Percentiles rank a stretch among this genome's conserved stretches.
Conservation (phyloP, 2,329 filamentous ascomycete genomes). For the Fusarium palustre region DNA sequence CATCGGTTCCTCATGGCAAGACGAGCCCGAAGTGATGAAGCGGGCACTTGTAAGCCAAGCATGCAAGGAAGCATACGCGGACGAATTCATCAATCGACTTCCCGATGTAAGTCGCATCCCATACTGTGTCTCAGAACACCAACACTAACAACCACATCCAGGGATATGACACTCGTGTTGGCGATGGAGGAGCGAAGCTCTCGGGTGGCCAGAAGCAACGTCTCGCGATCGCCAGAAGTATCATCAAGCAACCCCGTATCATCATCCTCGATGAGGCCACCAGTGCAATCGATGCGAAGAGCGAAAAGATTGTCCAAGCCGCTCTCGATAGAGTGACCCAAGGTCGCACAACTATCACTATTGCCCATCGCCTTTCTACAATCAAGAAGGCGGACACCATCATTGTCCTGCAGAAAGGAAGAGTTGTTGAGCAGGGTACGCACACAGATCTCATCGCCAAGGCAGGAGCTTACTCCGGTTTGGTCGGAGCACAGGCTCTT, state of each 20-base stretch:
- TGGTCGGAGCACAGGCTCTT: constrained; percentile 45
- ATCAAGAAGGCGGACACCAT: constrained; percentile 74
- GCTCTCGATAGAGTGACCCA: constrained; percentile 54
- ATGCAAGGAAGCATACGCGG: constrained; percentile 63
- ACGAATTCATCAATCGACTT: constrained; percentile 64
- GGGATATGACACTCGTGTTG: constrained; percentile 60
- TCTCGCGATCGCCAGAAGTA: constrained; percentile 65
- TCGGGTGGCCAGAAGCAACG: constrained; percentile 69
- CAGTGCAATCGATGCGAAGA: constrained; percentile 59
- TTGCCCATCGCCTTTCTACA: constrained; percentile 71
- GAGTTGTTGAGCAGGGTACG: constrained; percentile 70
- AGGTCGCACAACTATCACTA: constrained; percentile 72
- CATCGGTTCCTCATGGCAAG: constrained; percentile 52
- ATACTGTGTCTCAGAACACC: constrained; percentile 17
- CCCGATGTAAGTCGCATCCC: constrained; percentile 50
- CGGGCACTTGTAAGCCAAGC: constrained; percentile 58
- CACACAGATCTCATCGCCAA: constrained; percentile 67
- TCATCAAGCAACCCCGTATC: constrained; percentile 67
- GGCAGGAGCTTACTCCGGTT: constrained; percentile 47
- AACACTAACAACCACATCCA: constrained; percentile 29
- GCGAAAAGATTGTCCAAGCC: constrained; percentile 58
- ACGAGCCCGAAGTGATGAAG: constrained; percentile 55
- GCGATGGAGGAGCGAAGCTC: constrained; percentile 68
- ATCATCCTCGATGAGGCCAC: constrained; percentile 77
- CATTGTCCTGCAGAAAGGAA: constrained; percentile 70